These are phyloP conservation scores for Xenosphaeropsis pyriputrescens DNA, from an alignment of 2,329 filamentous ascomycete species.

Conservation along the genomic window DNA sequence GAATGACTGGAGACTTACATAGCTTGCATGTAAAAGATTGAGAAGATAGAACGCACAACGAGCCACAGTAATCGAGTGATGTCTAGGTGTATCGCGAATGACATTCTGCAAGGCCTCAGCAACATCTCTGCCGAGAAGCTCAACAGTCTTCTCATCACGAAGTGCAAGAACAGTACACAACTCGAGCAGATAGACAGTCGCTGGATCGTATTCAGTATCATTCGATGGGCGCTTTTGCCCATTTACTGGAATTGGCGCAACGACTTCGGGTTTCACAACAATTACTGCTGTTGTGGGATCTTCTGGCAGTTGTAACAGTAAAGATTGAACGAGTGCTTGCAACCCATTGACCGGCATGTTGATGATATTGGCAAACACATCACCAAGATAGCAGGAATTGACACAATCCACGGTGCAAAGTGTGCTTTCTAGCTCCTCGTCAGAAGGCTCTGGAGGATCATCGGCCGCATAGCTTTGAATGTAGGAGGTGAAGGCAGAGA, in stretches of 20 bases:
- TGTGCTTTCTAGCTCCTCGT: constrained; percentile 93
- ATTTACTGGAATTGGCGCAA: constrained; percentile 44
- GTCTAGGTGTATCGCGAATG: constrained; percentile 61
- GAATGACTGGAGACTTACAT: constrained; percentile 39
- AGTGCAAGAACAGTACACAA: constrained; percentile 72
- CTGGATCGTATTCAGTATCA: constrained; percentile 65
- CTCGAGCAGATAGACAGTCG: constrained; percentile 81
- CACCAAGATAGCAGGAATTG: constrained; percentile 72
- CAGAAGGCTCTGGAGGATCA: constrained; percentile 91
- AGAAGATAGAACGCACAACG: constrained; percentile 80
- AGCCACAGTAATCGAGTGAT: constrained; percentile 74
- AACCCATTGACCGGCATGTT: constrained; percentile 45
- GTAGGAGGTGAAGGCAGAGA: constrained; percentile 90
- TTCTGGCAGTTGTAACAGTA: constrained; percentile 78
- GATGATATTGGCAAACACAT: constrained; percentile 69
- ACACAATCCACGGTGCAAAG: constrained; percentile 90
- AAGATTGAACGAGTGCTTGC: constrained; percentile 49
- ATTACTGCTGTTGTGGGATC: constrained; percentile 71
- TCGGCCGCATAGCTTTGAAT: constrained; percentile 98
- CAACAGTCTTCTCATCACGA: constrained; percentile 58
- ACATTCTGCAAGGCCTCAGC: constrained; percentile 69
- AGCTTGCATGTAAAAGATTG: constrained; percentile 66
- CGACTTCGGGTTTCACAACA: constrained; percentile 74
- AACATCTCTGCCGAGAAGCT: constrained; percentile 61
- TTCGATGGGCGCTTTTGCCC: constrained; percentile 39